Conservation (phyloP, 2,329 filamentous ascomycete species). For the Cladophialophora exuberans region DNA sequence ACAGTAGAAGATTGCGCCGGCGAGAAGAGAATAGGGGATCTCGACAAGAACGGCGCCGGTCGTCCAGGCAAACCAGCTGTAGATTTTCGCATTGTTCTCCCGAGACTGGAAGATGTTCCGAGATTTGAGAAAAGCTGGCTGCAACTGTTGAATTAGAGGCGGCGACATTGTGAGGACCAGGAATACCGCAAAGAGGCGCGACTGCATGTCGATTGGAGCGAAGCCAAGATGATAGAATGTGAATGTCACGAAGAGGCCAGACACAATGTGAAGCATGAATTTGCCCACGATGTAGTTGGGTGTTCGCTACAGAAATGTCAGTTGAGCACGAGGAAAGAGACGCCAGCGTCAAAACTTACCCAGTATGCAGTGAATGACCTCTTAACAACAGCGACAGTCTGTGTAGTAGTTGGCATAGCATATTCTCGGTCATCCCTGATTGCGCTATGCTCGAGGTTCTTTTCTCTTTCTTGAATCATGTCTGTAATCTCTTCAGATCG, state of each 20-base stretch:
- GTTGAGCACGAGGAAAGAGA: neutral
- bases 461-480: slow-evolving; percentile 54
- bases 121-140: slow-evolving; percentile 70
- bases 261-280: slow-evolving; percentile 64
- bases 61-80: slow-evolving; percentile 73
- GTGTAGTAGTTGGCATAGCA: slow-evolving; percentile 61
- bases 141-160: slow-evolving; percentile 75
- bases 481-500: slow-evolving; percentile 57
- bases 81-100: slow-evolving; percentile 78
- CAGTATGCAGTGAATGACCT: slow-evolving; percentile 67
- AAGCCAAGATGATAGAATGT: slow-evolving; percentile 68
- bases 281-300: slow-evolving; percentile 65
- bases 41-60: slow-evolving; percentile 69
- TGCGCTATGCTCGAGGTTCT: slow-evolving; percentile 42
- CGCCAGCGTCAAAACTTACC: slow-evolving; percentile 35
- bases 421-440: slow-evolving; percentile 62
- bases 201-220: slow-evolving; percentile 66
- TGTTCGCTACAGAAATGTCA: slow-evolving; percentile 44
- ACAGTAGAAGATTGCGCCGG: slow-evolving; percentile 66
- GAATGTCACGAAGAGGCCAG: slow-evolving; percentile 70
- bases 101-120: slow-evolving; percentile 70
- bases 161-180: slow-evolving; percentile 76
- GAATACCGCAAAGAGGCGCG: slow-evolving; percentile 74
- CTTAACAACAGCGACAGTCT: slow-evolving; percentile 58
- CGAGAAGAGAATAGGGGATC: slow-evolving; percentile 69